Evolutionary conservation across 441 rosid genomes (phyloP).

Genomic region (Adansonia gregorii): DNA sequence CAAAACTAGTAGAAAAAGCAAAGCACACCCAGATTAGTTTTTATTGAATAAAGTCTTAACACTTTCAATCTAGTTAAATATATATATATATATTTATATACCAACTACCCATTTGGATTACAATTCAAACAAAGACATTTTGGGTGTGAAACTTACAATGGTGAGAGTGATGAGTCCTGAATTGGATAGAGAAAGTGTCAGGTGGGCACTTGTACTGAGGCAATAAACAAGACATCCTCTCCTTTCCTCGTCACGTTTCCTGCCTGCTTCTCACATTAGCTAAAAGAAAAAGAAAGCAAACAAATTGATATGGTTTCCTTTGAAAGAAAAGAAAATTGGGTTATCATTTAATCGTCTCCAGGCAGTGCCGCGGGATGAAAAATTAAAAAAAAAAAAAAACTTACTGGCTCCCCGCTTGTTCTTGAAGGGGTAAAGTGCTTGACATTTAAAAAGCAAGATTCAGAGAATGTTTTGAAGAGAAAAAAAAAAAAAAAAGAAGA

Average conservation of each 20-base stretch:
- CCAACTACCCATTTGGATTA: conserved; percentile 22
- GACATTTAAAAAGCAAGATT: neutral
- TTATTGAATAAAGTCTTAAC: neutral
- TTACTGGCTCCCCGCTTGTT: neutral
- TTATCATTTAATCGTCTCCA: neutral
- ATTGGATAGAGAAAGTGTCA: conserved; percentile 66
- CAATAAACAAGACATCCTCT: conserved; percentile 81
- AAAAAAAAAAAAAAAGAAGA: neutral
- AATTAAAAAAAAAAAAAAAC: neutral
- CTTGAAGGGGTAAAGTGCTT: neutral
- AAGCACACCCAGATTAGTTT: conserved; percentile 7
- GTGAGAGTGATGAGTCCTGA: conserved; percentile 50
- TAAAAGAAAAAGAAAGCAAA: neutral
- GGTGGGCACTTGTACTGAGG: conserved; percentile 96
- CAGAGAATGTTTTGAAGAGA: neutral
- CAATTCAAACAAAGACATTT: conserved; percentile 8
- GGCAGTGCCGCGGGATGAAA: neutral
- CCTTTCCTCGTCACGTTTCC: conserved; percentile 13
- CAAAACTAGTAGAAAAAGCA: conserved; percentile 3
- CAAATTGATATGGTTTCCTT: neutral
- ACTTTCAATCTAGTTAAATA: neutral
- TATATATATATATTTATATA: neutral
- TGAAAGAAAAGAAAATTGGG: neutral
- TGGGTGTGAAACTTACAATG: conserved; percentile 15
- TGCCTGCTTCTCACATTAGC: neutral